phyloP scores from a whole-genome alignment of 139 green algal genomes.

The Trebouxia sp. region DNA sequence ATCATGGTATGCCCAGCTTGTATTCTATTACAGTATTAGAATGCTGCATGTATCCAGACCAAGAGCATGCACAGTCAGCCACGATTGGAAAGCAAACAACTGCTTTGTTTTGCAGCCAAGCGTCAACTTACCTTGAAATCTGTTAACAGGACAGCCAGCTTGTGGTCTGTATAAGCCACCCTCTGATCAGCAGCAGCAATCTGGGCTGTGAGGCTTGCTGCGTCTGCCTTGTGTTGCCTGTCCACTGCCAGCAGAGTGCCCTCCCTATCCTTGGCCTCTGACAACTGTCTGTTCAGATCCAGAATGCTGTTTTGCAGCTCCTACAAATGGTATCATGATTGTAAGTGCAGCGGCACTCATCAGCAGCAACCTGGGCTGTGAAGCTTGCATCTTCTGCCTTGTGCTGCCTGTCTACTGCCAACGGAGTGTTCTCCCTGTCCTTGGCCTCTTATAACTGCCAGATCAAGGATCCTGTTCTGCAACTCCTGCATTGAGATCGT shows the following conservation, averaged over 20 bases:
- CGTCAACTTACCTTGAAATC: conserved; percentile 29
- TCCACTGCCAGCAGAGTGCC: conserved; percentile 25
- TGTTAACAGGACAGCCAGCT: conserved; percentile 9
- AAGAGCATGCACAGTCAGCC: too few relatives aligned
- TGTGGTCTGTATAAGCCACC: background rate
- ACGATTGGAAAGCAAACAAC: too few relatives aligned
- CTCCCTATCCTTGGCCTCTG: conserved; percentile 26
- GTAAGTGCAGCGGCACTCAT: background rate
- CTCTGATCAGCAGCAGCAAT: conserved; percentile 7
- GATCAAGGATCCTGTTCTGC: conserved; percentile 41
- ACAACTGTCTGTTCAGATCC: conserved; percentile 39
- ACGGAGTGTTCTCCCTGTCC: too few relatives aligned
- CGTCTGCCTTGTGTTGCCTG: conserved; percentile 12
- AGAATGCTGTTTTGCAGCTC: conserved; percentile 45
- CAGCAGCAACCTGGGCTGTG: too few relatives aligned
- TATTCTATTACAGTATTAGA: too few relatives aligned
- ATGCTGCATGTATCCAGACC: too few relatives aligned
- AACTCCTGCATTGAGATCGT: conserved; percentile 33
- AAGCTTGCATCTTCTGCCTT: too few relatives aligned
- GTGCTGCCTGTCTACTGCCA: too few relatives aligned
- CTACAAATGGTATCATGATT: conserved; percentile 6
- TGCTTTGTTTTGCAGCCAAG: too few relatives aligned
- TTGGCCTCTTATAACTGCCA: conserved; percentile 35
- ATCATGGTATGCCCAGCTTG: too few relatives aligned
- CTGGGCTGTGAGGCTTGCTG: conserved; percentile 1